Evolutionary conservation across 2,329 filamentous ascomycete genomes (phyloP).

Genomic region (Knoxdaviesia capensis): DNA sequence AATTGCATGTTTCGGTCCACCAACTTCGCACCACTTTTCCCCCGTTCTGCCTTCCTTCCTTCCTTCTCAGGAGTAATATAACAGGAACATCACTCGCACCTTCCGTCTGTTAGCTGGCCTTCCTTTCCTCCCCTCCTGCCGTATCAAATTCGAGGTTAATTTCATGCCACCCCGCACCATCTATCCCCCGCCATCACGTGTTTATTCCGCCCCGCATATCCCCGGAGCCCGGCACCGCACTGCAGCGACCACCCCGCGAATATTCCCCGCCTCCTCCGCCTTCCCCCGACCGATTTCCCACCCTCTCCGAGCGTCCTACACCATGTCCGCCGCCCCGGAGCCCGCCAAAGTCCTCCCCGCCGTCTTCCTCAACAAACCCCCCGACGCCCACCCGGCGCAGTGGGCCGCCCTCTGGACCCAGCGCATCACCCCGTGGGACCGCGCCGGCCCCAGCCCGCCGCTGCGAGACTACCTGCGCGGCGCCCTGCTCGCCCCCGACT

Average conservation of each 20-base stretch:
- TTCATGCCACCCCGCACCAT: not conserved
- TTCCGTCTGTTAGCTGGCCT: not conserved
- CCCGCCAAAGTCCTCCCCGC: not conserved
- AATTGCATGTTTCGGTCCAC: too few relatives aligned
- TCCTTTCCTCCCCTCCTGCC: not conserved
- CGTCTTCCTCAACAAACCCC: constrained; percentile 4
- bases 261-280: too few relatives aligned
- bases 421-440: constrained; percentile 32
- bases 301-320: not conserved
- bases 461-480: constrained; percentile 30
- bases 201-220: too few relatives aligned
- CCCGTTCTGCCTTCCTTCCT: too few relatives aligned
- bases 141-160: not conserved
- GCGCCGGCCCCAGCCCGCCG: constrained; percentile 28
- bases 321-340: not conserved
- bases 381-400: constrained; percentile 14
- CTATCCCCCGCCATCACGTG: not conserved
- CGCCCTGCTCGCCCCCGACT: constrained; percentile 20
- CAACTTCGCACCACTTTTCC: too few relatives aligned
- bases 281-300: too few relatives aligned
- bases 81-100: too few relatives aligned
- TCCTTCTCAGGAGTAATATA: too few relatives aligned
- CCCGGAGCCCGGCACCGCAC: too few relatives aligned
- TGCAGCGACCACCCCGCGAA: too few relatives aligned
- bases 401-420: constrained; percentile 30